These are phyloP conservation scores for Wickerhamomyces sydowiorum DNA, from an alignment of 805 yeast genomes.

Conservation along the genomic window DNA sequence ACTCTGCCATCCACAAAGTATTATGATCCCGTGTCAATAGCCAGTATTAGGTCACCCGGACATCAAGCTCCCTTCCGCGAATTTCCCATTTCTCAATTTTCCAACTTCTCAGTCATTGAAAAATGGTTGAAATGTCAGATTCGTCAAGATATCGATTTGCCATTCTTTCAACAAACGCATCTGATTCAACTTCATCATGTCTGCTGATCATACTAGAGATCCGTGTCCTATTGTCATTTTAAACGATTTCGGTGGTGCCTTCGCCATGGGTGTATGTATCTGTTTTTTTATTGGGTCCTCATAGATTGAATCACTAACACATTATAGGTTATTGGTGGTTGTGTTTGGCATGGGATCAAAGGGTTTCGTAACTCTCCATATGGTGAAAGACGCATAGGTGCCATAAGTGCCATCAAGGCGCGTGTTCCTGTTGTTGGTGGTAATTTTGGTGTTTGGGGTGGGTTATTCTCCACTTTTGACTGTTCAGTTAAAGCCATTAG, in stretches of 20 bases:
- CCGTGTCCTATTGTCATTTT: conserved; percentile 97
- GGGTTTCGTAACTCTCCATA: conserved; percentile 97
- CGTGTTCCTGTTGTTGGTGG: conserved; percentile 99
- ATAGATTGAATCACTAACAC: background rate
- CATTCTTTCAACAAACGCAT: background rate
- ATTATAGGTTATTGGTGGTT: conserved; percentile 74
- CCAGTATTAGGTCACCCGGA: too few species aligned
- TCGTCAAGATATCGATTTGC: too few species aligned
- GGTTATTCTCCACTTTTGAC: conserved; percentile 90
- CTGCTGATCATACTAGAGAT: conserved; percentile 97
- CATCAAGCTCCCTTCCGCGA: too few species aligned
- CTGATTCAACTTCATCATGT: conserved; percentile 41
- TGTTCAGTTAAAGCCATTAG: conserved; percentile 94
- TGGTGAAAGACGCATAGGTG: conserved; percentile 92
- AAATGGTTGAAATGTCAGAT: too few species aligned
- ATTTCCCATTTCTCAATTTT: too few species aligned
- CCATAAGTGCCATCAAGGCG: conserved; percentile 84
- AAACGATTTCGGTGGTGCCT: conserved; percentile 98
- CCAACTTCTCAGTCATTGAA: too few species aligned
- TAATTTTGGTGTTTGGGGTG: conserved; percentile 99
- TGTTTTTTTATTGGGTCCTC: background rate
- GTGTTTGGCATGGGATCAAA: conserved; percentile 98
- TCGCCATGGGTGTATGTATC: conserved; percentile 86
- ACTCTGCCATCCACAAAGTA: too few species aligned
- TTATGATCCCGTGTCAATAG: too few species aligned